Percentiles rank a stretch among this genome's conserved stretches.
phyloP scores from a whole-genome alignment of 2,329 filamentous ascomycete species.

The Ophiostoma himal-ulmi region DNA sequence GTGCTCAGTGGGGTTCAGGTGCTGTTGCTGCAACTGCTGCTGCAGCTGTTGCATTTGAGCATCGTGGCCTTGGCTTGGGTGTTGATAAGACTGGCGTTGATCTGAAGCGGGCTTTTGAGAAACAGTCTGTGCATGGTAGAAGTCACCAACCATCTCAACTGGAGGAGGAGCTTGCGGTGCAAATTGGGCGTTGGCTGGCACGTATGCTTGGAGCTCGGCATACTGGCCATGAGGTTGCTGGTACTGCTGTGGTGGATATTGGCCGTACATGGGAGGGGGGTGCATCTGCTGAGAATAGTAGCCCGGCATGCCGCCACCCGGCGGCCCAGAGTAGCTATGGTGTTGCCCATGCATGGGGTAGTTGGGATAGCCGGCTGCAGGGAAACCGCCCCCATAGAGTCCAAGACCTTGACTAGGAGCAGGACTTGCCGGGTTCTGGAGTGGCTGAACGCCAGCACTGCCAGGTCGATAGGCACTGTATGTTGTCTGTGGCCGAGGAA shows the following conservation, averaged over 20 bases:
- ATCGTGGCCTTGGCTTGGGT: conserved; percentile 25
- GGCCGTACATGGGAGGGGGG: conserved; percentile 14
- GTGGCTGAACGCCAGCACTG: conserved; percentile 31
- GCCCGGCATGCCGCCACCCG: conserved; percentile 24
- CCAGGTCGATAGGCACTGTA: conserved; percentile 29
- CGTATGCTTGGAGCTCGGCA: conserved; percentile 37
- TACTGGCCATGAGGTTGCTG: conserved; percentile 27
- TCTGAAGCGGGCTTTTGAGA: conserved; percentile 20
- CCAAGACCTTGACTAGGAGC: not conserved
- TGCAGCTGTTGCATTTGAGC: conserved; percentile 25
- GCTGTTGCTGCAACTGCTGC: not conserved
- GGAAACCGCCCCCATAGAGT: conserved; percentile 7
- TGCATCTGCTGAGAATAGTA: conserved; percentile 29
- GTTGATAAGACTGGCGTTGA: not conserved
- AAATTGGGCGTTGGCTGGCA: conserved; percentile 10
- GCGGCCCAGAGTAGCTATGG: conserved; percentile 6
- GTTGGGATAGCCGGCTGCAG: conserved; percentile 16
- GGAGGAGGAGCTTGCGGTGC: conserved; percentile 23
- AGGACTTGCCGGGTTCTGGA: not conserved
- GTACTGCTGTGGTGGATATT: conserved; percentile 11
- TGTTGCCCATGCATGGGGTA: conserved; percentile 10
- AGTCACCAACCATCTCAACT: conserved; percentile 46
- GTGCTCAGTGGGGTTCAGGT: conserved; percentile 19
- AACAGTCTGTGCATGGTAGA: conserved; percentile 36
- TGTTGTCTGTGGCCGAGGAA: conserved; percentile 36